Conservation (phyloP, 1,284 basidiomycete genomes). For the Meira miltonrushii region DNA sequence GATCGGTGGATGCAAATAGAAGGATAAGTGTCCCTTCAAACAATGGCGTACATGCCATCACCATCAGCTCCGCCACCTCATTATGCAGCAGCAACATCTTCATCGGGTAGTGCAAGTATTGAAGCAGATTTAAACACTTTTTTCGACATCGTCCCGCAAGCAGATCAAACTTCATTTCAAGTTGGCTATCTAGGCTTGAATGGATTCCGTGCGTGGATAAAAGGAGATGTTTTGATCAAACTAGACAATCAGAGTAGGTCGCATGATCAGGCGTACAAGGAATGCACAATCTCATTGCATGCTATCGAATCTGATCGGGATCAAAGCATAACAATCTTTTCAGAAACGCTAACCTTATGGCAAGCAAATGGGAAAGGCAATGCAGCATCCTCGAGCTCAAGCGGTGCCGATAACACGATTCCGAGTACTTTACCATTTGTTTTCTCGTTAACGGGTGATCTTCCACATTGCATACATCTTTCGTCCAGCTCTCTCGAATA, state of each 20-base stretch:
- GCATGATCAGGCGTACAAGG: constrained; percentile 1
- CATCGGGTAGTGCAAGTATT: neutral
- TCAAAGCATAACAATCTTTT: constrained; percentile 28
- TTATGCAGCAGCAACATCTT: constrained; percentile 2
- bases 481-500: constrained; percentile 36
- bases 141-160: constrained; percentile 45
- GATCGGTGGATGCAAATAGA: too few relatives aligned
- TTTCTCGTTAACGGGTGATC: constrained; percentile 40
- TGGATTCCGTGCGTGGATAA: constrained; percentile 38
- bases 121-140: constrained; percentile 18
- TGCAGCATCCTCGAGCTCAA: constrained; percentile 16
- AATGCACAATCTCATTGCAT: constrained; percentile 9
- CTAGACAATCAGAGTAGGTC: constrained; percentile 27
- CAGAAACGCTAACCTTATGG: constrained; percentile 33
- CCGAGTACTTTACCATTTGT: constrained; percentile 43
- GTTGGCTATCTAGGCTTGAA: constrained; percentile 45
- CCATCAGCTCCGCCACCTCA: constrained; percentile 4
- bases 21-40: too few relatives aligned
- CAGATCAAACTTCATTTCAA: constrained; percentile 48
- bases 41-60: neutral
- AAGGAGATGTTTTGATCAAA: constrained; percentile 49
- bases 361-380: constrained; percentile 15
- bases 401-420: neutral
- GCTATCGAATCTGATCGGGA: constrained; percentile 6
- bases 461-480: constrained; percentile 49